Evolutionary conservation across 768 basidiomycete species (phyloP).

Genomic region (Scleroderma bovista): DNA sequence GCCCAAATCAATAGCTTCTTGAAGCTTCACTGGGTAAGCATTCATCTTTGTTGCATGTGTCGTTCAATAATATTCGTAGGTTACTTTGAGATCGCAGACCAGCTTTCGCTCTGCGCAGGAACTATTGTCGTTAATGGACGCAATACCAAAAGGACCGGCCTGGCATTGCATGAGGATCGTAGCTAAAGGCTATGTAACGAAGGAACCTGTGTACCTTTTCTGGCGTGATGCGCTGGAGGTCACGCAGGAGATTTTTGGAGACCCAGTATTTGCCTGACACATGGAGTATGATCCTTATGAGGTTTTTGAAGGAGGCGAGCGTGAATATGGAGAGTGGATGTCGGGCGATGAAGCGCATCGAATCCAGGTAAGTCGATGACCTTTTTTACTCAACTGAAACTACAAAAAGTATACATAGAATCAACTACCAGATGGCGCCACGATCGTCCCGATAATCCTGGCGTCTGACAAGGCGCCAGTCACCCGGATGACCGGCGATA

Average conservation of each 20-base stretch:
- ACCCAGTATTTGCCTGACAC: background rate
- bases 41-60: background rate
- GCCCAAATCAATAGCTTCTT: background rate
- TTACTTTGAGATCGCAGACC: background rate
- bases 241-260: background rate
- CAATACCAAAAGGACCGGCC: background rate
- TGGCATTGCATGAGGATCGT: background rate
- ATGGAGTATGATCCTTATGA: background rate
- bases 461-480: slow-evolving; percentile 15
- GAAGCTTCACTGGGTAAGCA: background rate
- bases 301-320: background rate
- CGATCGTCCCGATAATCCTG: slow-evolving; percentile 12
- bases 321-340: slow-evolving; percentile 1
- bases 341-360: background rate
- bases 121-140: background rate
- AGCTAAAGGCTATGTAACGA: background rate
- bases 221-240: background rate
- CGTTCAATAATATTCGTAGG: background rate
- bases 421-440: slow-evolving; percentile 4
- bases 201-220: background rate
- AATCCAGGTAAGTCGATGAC: slow-evolving; percentile 1
- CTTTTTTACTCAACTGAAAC: background rate
- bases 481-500: background rate
- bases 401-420: background rate
- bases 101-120: background rate